phyloP scores from a whole-genome alignment of 108 stramenopile genomes.

The Pseudonitzschia pungens region DNA sequence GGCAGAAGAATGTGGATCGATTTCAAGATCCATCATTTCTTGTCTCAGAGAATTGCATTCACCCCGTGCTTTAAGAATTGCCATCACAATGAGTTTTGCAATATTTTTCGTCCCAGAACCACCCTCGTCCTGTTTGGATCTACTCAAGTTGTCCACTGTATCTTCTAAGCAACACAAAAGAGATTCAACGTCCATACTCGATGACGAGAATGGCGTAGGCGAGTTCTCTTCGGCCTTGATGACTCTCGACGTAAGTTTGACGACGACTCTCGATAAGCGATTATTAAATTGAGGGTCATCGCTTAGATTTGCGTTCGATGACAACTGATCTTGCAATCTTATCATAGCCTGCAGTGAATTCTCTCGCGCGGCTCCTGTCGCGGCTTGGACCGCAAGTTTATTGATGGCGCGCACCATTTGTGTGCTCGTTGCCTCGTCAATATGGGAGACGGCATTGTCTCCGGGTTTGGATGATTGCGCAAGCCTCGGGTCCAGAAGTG shows the following conservation, averaged over 20 bases:
- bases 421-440: slow-evolving; percentile 52
- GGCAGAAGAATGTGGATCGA: slow-evolving; percentile 31
- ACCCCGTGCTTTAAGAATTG: slow-evolving; percentile 30
- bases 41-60: slow-evolving; percentile 10
- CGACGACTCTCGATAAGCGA: slow-evolving; percentile 61
- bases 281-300: slow-evolving; percentile 42
- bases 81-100: slow-evolving; percentile 17
- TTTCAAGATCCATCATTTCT: slow-evolving; percentile 35
- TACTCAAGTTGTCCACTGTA: slow-evolving; percentile 21
- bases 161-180: slow-evolving; percentile 55
- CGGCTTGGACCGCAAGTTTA: slow-evolving; percentile 74
- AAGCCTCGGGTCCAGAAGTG: slow-evolving; percentile 70
- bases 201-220: slow-evolving; percentile 32
- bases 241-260: slow-evolving; percentile 61
- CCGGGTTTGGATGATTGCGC: slow-evolving; percentile 21
- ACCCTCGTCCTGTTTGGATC: slow-evolving; percentile 21
- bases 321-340: slow-evolving; percentile 56
- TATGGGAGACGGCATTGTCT: slow-evolving; percentile 12
- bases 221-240: slow-evolving; percentile 66
- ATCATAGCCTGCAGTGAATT: slow-evolving; percentile 58
- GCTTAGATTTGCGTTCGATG: slow-evolving; percentile 19
- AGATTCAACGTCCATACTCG: slow-evolving; percentile 55
- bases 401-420: slow-evolving; percentile 74
- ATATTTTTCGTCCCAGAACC: slow-evolving; percentile 25
- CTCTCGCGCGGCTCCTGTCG: slow-evolving; percentile 45